phyloP scores from a whole-genome alignment of 2,329 filamentous ascomycete genomes.

The Purpureocillium takamizusanense region DNA sequence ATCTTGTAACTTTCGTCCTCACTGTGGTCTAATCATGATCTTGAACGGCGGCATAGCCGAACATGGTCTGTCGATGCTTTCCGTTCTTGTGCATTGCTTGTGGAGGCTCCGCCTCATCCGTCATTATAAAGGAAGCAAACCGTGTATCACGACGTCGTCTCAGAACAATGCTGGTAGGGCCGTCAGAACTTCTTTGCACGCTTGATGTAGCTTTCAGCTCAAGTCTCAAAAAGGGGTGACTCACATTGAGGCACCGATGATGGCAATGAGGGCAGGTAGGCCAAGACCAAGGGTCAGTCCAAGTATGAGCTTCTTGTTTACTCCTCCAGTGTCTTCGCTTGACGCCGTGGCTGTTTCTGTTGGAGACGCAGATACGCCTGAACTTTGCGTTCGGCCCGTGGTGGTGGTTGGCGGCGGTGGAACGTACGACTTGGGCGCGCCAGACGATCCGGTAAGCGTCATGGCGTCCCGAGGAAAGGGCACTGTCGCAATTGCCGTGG shows the following conservation, averaged over 20 bases:
- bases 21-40: no score
- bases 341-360: conserved; percentile 3
- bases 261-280: conserved; percentile 25
- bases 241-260: conserved; percentile 21
- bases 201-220: no score
- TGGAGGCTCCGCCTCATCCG: no score
- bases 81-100: no score
- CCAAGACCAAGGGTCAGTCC: conserved; percentile 39
- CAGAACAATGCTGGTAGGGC: no score
- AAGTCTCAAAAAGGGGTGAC: no score
- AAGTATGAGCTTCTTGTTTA: conserved; percentile 35
- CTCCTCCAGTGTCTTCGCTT: conserved; percentile 19
- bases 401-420: conserved; percentile 20
- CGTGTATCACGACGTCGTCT: no score
- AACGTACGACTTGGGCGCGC: conserved; percentile 34
- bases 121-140: no score
- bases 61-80: no score
- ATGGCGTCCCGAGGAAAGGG: conserved; percentile 31
- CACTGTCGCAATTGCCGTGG: conserved; percentile 21
- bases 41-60: no score
- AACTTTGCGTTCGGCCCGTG: background rate
- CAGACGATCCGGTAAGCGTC: conserved; percentile 16
- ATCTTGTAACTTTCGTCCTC: no score
- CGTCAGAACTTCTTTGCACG: no score
- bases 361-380: background rate